Evolutionary conservation across 495 filamentous ascomycete species (phyloP).

Genomic region (Cercophora samala): DNA sequence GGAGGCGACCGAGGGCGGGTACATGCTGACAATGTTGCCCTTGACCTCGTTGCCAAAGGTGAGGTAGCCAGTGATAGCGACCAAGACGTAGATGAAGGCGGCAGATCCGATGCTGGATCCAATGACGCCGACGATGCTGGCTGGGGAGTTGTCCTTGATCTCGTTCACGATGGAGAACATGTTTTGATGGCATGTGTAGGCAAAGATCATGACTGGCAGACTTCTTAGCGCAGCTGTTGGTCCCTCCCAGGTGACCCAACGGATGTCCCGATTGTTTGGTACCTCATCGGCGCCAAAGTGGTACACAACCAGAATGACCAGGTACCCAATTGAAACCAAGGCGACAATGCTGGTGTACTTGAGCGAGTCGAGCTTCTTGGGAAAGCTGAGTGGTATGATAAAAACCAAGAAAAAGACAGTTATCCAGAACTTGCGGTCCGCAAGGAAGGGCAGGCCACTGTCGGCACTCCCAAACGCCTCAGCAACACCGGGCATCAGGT

Average conservation of each 20-base stretch:
- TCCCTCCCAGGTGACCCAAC: conserved; percentile 72
- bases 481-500: conserved; percentile 94
- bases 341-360: conserved; percentile 96
- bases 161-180: conserved; percentile 99
- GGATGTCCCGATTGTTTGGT: conserved; percentile 66
- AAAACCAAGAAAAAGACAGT: conserved; percentile 96
- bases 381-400: conserved; percentile 89
- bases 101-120: conserved; percentile 78
- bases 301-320: conserved; percentile 86
- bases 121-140: conserved; percentile 75
- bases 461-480: conserved; percentile 61
- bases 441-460: conserved; percentile 61
- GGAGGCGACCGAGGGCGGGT: conserved; percentile 72
- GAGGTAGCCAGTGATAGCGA: conserved; percentile 91
- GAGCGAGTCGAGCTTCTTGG: conserved; percentile 84
- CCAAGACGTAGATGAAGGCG: conserved; percentile 76
- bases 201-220: conserved; percentile 93
- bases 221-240: conserved; percentile 74
- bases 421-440: conserved; percentile 94
- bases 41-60: conserved; percentile 83
- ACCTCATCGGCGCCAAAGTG: conserved; percentile 82
- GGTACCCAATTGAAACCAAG: conserved; percentile 86
- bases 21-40: conserved; percentile 94
- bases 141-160: conserved; percentile 77
- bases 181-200: conserved; percentile 98